Evolutionary conservation across 306 rosid genomes (phyloP).

Genomic region (Prunus salicina): DNA sequence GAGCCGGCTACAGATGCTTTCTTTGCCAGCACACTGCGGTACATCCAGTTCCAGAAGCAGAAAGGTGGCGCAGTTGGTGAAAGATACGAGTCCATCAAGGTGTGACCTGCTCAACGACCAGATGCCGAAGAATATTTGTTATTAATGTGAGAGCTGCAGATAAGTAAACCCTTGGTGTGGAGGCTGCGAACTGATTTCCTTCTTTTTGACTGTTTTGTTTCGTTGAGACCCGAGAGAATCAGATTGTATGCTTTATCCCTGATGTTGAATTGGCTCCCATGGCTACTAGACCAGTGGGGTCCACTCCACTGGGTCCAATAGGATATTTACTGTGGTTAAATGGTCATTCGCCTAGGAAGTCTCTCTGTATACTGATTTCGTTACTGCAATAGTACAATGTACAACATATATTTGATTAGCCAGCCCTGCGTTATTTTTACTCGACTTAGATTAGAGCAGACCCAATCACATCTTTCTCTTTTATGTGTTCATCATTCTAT

Average conservation of each 20-base stretch:
- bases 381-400: background rate
- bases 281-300: background rate
- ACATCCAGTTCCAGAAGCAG: slow-evolving; percentile 86
- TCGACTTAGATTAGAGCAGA: background rate
- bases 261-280: background rate
- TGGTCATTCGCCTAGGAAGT: background rate
- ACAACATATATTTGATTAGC: background rate
- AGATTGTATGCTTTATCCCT: background rate
- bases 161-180: background rate
- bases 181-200: background rate
- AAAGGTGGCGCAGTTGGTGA: slow-evolving; percentile 88
- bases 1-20: slow-evolving; percentile 84
- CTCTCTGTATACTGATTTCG: background rate
- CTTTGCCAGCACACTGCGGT: slow-evolving; percentile 82
- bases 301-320: background rate
- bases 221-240: background rate
- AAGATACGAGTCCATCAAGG: slow-evolving; percentile 81
- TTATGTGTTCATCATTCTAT: too few species aligned
- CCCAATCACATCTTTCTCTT: background rate
- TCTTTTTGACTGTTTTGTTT: slow-evolving; percentile 5
- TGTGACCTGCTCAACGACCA: slow-evolving; percentile 17
- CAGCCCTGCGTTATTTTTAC: background rate
- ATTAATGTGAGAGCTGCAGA: slow-evolving; percentile 7
- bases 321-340: background rate
- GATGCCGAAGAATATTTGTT: background rate